Conservation (phyloP, 805 yeast species). For the Danielia oregonensis region DNA sequence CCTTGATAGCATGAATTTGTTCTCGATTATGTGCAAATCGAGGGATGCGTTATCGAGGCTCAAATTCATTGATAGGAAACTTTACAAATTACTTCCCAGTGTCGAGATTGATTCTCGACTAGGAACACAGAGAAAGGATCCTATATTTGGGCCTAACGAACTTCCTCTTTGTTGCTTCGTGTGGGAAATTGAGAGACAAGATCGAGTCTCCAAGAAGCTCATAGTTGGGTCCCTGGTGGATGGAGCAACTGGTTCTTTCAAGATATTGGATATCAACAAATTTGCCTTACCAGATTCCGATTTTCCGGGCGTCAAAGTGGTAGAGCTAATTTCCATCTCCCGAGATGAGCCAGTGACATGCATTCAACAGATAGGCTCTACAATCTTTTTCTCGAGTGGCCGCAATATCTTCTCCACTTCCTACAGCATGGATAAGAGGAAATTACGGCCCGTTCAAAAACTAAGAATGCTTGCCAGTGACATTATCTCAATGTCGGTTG, state of each 20-base stretch:
- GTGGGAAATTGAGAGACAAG: conserved; percentile 33
- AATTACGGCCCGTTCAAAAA: conserved; percentile 24
- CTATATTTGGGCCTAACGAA: conserved; percentile 26
- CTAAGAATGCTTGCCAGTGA: conserved; percentile 29
- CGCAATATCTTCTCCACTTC: conserved; percentile 27
- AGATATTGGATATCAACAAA: conserved; percentile 31
- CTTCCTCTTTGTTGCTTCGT: conserved; percentile 28
- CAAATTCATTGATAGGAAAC: conserved; percentile 32
- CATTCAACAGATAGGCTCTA: conserved; percentile 30
- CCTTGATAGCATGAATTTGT: conserved; percentile 24
- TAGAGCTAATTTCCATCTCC: conserved; percentile 31
- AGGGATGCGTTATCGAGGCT: conserved; percentile 23
- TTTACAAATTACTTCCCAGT: conserved; percentile 20
- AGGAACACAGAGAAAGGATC: conserved; percentile 5
- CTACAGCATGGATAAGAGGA: conserved; percentile 29
- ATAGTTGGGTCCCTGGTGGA: conserved; percentile 26
- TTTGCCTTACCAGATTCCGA: conserved; percentile 12
- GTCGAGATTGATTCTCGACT: conserved; percentile 16
- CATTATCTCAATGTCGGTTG: conserved; percentile 22
- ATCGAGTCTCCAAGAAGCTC: conserved; percentile 31
- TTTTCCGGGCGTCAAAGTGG: conserved; percentile 16
- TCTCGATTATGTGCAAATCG: conserved; percentile 30
- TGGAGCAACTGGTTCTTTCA: conserved; percentile 25
- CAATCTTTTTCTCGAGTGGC: conserved; percentile 32
- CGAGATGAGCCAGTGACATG: conserved; percentile 30